Evolutionary conservation across 495 filamentous ascomycete genomes (phyloP), one percentile per base, ranked within the genome.

Genomic region (Podospora tetraspora): DNA sequence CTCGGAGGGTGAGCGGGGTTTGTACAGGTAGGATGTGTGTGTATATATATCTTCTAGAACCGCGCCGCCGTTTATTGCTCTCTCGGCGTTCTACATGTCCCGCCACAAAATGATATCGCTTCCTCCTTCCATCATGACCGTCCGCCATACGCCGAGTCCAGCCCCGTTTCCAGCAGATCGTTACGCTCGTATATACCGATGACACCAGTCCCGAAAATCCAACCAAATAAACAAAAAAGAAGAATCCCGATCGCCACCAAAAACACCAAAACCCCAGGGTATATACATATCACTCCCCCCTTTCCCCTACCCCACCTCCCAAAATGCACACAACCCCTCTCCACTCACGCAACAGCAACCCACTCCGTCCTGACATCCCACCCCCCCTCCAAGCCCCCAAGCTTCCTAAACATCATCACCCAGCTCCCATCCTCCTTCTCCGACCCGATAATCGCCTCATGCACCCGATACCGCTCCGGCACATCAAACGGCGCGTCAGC

Each of bases 321-420:
- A 24, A 23, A 22, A 52, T 22, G 23, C 24, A 6, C 29, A 27
- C 24, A 43, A 21, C 43, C 29, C 13, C 19, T 25, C 6, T n/a
- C 27, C 57, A 29, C 43, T 59, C 52, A 68, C 27, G 43, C 32
- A 57, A 76, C 74, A 57, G 69, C 67, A 29, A 77, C 69, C 64
- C 72, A 76, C 37, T 77, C 70, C 10, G 67, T 73, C 61, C 71
- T 57, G 1, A 78, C 72, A 69, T 76, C 74, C 76, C 76, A 78
- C 21, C 72, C 70, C 9, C 37, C 69, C 24, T 70, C 34, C 58
- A 73, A 19, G 13, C 76, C 76, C 1, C 66, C 61, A 22, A 78
- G 43, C 63, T 77, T 77, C 57, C 76, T 37, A 21, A 77, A 74
- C 69, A 75, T 68, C 69, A 74, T 72, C 6, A 78, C 75, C 70